Evolutionary conservation across 2,329 filamentous ascomycete species (phyloP), one percentile per base, ranked within the genome.

Genomic region (Falciphora oryzae): DNA sequence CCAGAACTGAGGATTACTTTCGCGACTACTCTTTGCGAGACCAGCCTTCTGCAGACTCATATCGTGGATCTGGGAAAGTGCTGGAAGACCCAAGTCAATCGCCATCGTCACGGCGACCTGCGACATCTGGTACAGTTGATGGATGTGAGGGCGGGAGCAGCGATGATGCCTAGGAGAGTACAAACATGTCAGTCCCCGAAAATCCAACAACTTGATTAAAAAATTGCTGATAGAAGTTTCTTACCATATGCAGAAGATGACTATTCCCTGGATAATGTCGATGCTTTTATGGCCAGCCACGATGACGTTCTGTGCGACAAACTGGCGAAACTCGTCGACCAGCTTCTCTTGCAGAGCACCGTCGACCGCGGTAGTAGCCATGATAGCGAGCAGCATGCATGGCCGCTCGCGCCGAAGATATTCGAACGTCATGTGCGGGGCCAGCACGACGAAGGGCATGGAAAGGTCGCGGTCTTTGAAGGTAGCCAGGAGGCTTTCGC

Each of bases 41-140:
- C 31, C 38, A 18, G 28, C 31, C 29, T 58, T 63, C 50, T 31
- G 25, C 22, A 18, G 29, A 28, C 44, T n/a, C 62, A 63, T 58
- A 3, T 56, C 56, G 22, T 56, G 38, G 4, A 63, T 58, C 28
- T 32, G 32, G 5, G 62, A 6, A 11, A 63, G 62, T 22, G 50
- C 32, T 11, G 65, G 64, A 1, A 71, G 65, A 29, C 67, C 65
- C 50, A 71, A 59, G 27, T 69, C 68, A 2, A 67, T 65, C 7
- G 68, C 67, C 67, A 70, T 67, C 5, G 65, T 64, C 11, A 67
- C 68, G 31, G 68, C 68, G 0, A 68, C 66, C 60, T 70, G 68
- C 4, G 68, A 68, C 8, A 71, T 63, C 63, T 69, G 69, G 57
- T 70, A 71, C 35, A 71, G 61, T 62, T 70, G 68, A 25, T 57